Base-by-base conservation (phyloP, 148 eudicot species). In the Drosera capensis region DNA sequence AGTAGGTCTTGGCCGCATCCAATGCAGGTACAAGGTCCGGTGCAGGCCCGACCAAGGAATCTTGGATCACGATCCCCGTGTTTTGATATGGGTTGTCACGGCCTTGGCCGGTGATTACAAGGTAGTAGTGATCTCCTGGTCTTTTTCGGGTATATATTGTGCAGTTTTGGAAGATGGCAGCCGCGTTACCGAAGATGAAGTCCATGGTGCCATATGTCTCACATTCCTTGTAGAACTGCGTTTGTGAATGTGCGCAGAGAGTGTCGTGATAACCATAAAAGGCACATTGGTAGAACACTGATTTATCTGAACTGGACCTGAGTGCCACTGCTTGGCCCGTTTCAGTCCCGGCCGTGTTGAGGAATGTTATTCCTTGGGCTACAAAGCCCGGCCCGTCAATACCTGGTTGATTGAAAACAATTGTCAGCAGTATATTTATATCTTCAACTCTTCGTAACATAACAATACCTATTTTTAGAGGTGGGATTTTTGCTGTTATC, bases 201-300 rank as follows among this genome's bases (percentile, higher is more conserved):
- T 73, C 74, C 0, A 68, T 53, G 1, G 78, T 68, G 11, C 78
- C 78, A 13, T 61, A 68, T 9, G 68, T 68, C 48, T 66, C 34
- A 28, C 74, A 73, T 4, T 73, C 51, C 19, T 43, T 58, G 56
- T 69, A 73, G 49, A 69, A 73, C 13, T 74, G 75, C 1, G 70
- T 49, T 8, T 66, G 62, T 0, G 70, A 49, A 18, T 54, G 69
- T 6, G 49, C 64, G 36, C 39, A 70, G 30, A 69, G 61, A 1
- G 75, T 74, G 61, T 66, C 80, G 49, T 74, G 75, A 65, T 74
- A 70, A 1, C 75, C 80, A 20, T 58, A 58, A 44, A 70, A 51
- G 16, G 63, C 23, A 2, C n/a, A 73, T 66, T 0, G 54, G 67
- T 70, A 70, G 48, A 70, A 74, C 14, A 66, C 70, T 0, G 72